Percentiles rank a stretch among this genome's conserved stretches.
Evolutionary conservation across 176 grass and related monocot species (phyloP).

Genomic region (Saccharum officinarum): DNA sequence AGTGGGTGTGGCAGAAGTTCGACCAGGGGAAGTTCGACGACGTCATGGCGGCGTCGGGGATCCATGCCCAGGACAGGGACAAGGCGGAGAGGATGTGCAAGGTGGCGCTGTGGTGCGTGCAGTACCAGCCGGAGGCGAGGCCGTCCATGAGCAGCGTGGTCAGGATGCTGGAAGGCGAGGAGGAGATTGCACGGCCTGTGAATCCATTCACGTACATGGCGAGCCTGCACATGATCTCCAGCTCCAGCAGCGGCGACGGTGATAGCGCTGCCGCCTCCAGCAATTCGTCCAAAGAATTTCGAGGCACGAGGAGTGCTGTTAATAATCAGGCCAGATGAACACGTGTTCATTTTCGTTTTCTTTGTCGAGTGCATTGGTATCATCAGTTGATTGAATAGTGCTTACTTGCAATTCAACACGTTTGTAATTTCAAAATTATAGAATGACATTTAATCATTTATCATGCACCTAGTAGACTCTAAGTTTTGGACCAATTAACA

Average conservation of each 20-base stretch:
- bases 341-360: too few relatives aligned
- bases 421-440: too few relatives aligned
- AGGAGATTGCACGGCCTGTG: conserved; percentile 44
- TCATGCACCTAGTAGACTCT: too few relatives aligned
- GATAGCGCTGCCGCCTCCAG: neutral
- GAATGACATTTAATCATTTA: too few relatives aligned
- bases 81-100: conserved; percentile 55
- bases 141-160: conserved; percentile 57
- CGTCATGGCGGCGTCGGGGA: conserved; percentile 26
- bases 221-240: conserved; percentile 5
- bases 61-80: conserved; percentile 21
- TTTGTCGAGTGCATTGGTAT: too few relatives aligned
- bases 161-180: conserved; percentile 70
- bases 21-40: conserved; percentile 36
- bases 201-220: conserved; percentile 56
- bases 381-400: too few relatives aligned
- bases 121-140: conserved; percentile 49
- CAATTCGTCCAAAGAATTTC: neutral
- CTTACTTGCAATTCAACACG: too few relatives aligned
- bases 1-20: conserved; percentile 60
- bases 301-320: neutral
- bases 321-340: neutral
- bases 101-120: conserved; percentile 69
- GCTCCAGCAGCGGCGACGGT: neutral
- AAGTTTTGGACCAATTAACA: too few relatives aligned